Percentiles rank a stretch among this genome's conserved stretches.
Conservation (phyloP, 129 eudicot species). For the Flaveria sonorensis region DNA sequence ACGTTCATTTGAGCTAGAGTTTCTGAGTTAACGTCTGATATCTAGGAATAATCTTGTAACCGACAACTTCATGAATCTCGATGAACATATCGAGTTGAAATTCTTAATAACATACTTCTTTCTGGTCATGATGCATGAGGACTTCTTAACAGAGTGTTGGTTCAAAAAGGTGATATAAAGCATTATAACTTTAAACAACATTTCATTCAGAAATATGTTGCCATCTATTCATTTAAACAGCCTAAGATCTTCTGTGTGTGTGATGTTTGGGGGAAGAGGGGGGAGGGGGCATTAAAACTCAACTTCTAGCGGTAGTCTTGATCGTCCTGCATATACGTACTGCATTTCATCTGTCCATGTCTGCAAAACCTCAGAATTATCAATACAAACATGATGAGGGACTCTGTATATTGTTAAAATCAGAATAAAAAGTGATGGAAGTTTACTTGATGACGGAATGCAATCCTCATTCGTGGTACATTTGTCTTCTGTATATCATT, state of each 20-base stretch:
- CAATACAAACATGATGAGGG: background rate
- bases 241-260: slow-evolving; percentile 8
- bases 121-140: background rate
- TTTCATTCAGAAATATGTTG: background rate
- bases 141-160: background rate
- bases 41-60: slow-evolving; percentile 29
- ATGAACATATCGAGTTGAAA: slow-evolving; percentile 14
- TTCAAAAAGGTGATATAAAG: background rate
- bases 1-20: background rate
- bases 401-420: background rate
- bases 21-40: background rate
- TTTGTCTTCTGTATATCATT: slow-evolving; percentile 90
- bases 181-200: background rate
- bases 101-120: background rate
- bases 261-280: background rate
- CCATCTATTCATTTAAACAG: background rate
- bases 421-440: background rate
- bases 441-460: slow-evolving; percentile 84
- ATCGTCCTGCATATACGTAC: slow-evolving; percentile 70
- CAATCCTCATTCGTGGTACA: slow-evolving; percentile 75
- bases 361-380: slow-evolving; percentile 42
- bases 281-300: slow-evolving; percentile 43
- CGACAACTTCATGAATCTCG: slow-evolving; percentile 18
- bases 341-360: slow-evolving; percentile 97
- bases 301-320: slow-evolving; percentile 66